Base-by-base conservation (phyloP, 768 basidiomycete species). In the Pleurotus cornucopiae region DNA sequence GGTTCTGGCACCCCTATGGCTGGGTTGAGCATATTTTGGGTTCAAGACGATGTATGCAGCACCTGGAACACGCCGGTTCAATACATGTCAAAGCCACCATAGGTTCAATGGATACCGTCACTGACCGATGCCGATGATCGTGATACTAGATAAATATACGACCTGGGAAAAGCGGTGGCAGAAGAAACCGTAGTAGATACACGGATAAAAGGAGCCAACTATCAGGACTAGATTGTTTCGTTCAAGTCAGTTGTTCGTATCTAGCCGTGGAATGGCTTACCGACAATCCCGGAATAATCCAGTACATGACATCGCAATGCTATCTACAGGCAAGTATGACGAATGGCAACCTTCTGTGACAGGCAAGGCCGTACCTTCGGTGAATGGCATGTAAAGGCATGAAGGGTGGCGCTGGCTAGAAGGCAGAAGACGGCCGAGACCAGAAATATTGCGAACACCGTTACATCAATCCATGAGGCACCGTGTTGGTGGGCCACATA, bases 241-340 rank as follows among this genome's bases (percentile, higher is more conserved):
- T 46, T 18, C 46, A 58, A 51, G 9, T 60, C 46, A 34, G 43
- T 51, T 48, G 59, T 21, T 45, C 60, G 49, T 46, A 60, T 48
- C 21, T 16, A 53, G 2, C 18, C 18, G 39, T 56, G 47, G 52
- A 61, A 49, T 13, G 52, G 26, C 54, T 39, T 12, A 55, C 54
- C 54, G 48, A 88, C 80, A 60, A 96, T 96, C 9, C 94, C 94
- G 25, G 88, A 72, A 68, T 94, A 89, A 69, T 89, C 91, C 45
- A 88, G 71, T 13, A 79, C 76, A 66, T 88, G 81, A 65, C 84
- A 91, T 51, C 71, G 71, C 38, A 76, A 68, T 25, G 81, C 73
- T 43, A 87, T 80, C 88, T 89, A 58, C 25, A 54, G 14, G 14
- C 13, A n/a, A 57, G 49, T 41, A 49, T 16, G 26, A 34, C 48